Evolutionary conservation across 1,284 basidiomycete genomes (phyloP), one percentile per base, ranked within the genome.

Genomic region (Amylostereum areolatum): DNA sequence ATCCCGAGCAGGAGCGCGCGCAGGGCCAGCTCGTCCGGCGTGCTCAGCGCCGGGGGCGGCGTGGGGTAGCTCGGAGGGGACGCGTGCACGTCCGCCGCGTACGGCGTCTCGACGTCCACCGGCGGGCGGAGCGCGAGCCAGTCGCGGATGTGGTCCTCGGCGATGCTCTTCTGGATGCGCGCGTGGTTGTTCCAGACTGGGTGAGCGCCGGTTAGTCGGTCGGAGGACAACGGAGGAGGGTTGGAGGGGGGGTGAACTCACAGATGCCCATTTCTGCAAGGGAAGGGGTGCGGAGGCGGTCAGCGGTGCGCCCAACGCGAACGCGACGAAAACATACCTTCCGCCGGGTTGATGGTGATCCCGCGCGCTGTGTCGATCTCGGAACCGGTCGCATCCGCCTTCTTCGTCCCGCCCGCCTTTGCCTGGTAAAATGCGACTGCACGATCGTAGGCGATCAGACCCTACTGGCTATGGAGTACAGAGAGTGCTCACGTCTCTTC

Each of bases 111-210:
- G 46, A 77, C 64, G 3, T 64, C 62, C 9, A 76, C 59, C 0
- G 68, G 59, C 2, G 78, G 83, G 1, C 74, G 71, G 32, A 83
- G 66, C 0, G 65, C 59, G 18, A 65, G 57, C 55, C 77, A 73
- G 43, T 77, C 75, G 27, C 66, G 57, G 49, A 88, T 78, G 54
- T 85, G 83, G 0, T 70, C 72, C 52, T 74, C 59, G 0, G 83
- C 83, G 10, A 78, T 70, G 3, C 66, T 64, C 28, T 68, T 66
- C 5, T 71, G 66, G 33, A 85, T 75, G 6, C 83, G 75, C 10
- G 75, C 62, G 56, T 86, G 81, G 0, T 75, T 82, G 57, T 88
- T 89, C 85, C 85, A 88, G 66, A 88, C 83, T 87, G 25, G n/a
- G n/a, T 9, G 51, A 39, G 6, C 24, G 9, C 12, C 39, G 3